These are phyloP conservation scores for Murraya paniculata DNA, from an alignment of 345 rosid species.

Conservation along the genomic window DNA sequence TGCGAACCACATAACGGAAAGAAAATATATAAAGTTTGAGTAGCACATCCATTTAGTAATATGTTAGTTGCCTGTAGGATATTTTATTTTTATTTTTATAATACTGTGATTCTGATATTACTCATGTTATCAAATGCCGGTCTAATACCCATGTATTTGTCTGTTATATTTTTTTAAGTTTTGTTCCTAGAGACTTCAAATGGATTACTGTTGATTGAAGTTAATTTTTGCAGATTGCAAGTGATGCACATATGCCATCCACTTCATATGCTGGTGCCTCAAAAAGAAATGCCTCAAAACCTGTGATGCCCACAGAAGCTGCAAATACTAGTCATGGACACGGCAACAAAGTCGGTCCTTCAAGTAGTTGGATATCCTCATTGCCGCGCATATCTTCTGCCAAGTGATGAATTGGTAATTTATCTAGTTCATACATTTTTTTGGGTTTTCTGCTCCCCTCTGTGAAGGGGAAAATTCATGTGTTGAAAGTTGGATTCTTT, in stretches of 20 bases:
- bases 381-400: slow-evolving; percentile 67
- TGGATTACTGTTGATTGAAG: neutral
- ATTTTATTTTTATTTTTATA: neutral
- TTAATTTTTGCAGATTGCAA: slow-evolving; percentile 34
- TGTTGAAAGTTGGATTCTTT: slow-evolving; percentile 20
- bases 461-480: neutral
- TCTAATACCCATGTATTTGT: neutral
- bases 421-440: neutral
- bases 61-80: neutral
- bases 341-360: slow-evolving; percentile 52
- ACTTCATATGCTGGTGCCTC: slow-evolving; percentile 62
- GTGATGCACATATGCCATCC: slow-evolving; percentile 53
- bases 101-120: neutral
- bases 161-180: neutral
- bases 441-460: neutral
- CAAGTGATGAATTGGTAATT: slow-evolving; percentile 53
- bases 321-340: slow-evolving; percentile 50
- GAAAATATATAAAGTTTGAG: neutral
- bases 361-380: slow-evolving; percentile 74
- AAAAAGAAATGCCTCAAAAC: slow-evolving; percentile 53
- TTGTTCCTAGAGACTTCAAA: neutral
- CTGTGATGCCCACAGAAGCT: slow-evolving; percentile 49
- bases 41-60: neutral
- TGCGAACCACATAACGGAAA: neutral
- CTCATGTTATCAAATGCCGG: neutral